These are phyloP conservation scores for Geotrichum citri-aurantii DNA, from an alignment of 1,139 yeast species.

Conservation along the genomic window DNA sequence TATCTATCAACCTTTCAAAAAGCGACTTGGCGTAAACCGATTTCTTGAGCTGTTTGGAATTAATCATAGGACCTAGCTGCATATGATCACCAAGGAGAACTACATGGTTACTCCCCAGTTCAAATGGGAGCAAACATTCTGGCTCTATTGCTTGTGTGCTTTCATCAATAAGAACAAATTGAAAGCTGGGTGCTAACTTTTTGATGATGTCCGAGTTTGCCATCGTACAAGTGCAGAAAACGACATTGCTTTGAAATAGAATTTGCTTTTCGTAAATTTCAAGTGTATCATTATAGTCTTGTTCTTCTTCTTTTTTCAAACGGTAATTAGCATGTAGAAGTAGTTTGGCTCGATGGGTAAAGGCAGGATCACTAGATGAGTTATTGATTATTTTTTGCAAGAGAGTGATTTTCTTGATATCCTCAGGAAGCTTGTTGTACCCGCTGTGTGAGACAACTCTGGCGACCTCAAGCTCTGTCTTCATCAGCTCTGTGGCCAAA, in stretches of 20 bases:
- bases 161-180: slow-evolving; percentile 92
- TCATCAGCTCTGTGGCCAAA: not conserved
- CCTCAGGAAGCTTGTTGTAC: not conserved
- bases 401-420: not conserved
- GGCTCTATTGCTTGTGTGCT: slow-evolving; percentile 97
- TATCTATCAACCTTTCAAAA: slow-evolving; percentile 84
- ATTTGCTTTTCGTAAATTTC: slow-evolving; percentile 52
- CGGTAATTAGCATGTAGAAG: not conserved
- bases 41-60: slow-evolving; percentile 79
- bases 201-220: slow-evolving; percentile 82
- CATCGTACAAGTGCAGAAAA: slow-evolving; percentile 89
- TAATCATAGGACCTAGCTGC: slow-evolving; percentile 95
- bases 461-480: not conserved
- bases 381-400: not conserved
- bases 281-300: not conserved
- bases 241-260: slow-evolving; percentile 68
- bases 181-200: slow-evolving; percentile 60
- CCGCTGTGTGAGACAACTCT: not conserved
- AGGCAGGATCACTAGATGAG: not conserved
- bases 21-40: slow-evolving; percentile 76
- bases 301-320: not conserved
- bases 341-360: not conserved
- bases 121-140: slow-evolving; percentile 82
- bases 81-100: slow-evolving; percentile 99
- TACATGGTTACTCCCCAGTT: slow-evolving; percentile 86